Conservation (phyloP, 805 yeast species). For the Wickerhamiella occidentalis region DNA sequence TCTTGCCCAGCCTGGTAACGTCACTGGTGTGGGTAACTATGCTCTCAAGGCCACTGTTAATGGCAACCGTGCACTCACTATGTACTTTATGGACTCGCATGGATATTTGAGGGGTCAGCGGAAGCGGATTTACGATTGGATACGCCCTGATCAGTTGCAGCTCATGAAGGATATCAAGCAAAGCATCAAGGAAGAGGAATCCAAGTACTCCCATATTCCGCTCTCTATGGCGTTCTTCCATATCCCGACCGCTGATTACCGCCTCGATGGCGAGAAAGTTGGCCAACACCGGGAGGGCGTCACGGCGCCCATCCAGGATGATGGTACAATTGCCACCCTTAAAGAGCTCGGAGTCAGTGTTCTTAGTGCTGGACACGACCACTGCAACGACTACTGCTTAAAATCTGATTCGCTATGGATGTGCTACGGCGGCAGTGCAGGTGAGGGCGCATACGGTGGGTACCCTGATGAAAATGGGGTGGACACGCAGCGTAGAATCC, state of each 20-base stretch:
- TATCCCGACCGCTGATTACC: slow-evolving; percentile 82
- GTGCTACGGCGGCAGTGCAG: slow-evolving; percentile 88
- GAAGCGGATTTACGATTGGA: slow-evolving; percentile 65
- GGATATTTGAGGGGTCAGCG: slow-evolving; percentile 42
- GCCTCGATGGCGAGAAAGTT: slow-evolving; percentile 32
- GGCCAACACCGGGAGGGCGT: slow-evolving; percentile 63
- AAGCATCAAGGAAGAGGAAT: slow-evolving; percentile 24
- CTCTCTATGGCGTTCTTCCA: slow-evolving; percentile 87
- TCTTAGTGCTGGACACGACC: slow-evolving; percentile 86
- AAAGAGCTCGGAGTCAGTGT: slow-evolving; percentile 60
- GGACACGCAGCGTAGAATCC: slow-evolving; percentile 66
- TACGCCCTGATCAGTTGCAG: slow-evolving; percentile 48
- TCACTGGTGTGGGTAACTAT: slow-evolving; percentile 81
- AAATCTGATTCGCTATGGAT: slow-evolving; percentile 50
- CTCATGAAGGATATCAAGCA: slow-evolving; percentile 36
- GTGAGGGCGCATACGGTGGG: slow-evolving; percentile 95
- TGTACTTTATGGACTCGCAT: slow-evolving; percentile 80
- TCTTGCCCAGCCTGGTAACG: slow-evolving; percentile 44
- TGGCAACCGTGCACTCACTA: slow-evolving; percentile 37
- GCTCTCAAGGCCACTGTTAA: slow-evolving; percentile 34
- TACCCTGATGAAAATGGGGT: slow-evolving; percentile 38
- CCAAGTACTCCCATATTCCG: slow-evolving; percentile 33
- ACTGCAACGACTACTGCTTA: slow-evolving; percentile 83
- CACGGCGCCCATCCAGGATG: slow-evolving; percentile 63
- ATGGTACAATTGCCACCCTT: slow-evolving; percentile 51